Conservation (phyloP, 257 asterid genomes). For the Solanum chaucha region DNA sequence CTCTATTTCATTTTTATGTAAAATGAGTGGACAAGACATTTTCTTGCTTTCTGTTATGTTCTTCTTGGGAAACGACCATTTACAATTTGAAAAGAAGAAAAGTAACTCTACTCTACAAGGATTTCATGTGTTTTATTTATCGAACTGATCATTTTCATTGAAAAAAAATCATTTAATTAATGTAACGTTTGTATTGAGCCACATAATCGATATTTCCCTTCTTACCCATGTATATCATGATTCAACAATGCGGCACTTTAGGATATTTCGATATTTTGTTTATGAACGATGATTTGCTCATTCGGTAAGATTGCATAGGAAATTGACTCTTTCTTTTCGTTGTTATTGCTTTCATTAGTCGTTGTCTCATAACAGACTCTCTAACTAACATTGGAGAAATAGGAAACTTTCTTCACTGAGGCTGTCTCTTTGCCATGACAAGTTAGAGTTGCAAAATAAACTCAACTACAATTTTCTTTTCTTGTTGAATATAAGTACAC, state of each 20-base stretch:
- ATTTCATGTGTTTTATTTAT: background rate
- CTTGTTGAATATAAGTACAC: too few species aligned
- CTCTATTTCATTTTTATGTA: background rate
- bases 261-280: background rate
- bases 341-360: too few species aligned
- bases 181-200: background rate
- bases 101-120: background rate
- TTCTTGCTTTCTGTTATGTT: background rate
- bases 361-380: too few species aligned
- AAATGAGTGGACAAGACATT: background rate
- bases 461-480: too few species aligned
- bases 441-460: too few species aligned
- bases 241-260: rapidly evolving
- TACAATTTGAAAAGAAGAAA: background rate
- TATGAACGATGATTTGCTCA: too few species aligned
- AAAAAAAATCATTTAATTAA: background rate
- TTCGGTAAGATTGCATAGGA: too few species aligned
- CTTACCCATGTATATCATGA: background rate
- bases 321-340: too few species aligned
- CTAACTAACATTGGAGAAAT: too few species aligned
- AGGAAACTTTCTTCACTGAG: too few species aligned
- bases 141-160: background rate
- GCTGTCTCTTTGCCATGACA: too few species aligned
- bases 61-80: background rate
- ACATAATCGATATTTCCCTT: background rate